Percentiles rank a stretch among this genome's conserved stretches.
Evolutionary conservation across 148 eudicot genomes (phyloP).

Genomic region (Heliamphora exappendiculata): DNA sequence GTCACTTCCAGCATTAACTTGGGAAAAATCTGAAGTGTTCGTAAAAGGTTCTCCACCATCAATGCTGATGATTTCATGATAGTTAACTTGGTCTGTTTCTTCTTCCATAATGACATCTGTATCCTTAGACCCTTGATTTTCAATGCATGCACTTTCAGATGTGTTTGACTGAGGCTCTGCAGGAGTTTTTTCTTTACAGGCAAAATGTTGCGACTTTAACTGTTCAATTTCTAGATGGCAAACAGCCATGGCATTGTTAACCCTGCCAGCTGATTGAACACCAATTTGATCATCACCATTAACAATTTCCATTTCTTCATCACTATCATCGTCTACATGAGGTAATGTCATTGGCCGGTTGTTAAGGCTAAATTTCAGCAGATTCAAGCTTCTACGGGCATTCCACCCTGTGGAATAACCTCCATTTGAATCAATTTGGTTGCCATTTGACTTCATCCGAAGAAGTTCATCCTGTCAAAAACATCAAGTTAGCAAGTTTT

Average conservation of each 20-base stretch:
- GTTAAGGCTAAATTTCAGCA: constrained; percentile 74
- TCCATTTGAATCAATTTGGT: constrained; percentile 48
- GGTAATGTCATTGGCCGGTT: constrained; percentile 56
- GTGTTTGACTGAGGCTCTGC: constrained; percentile 5
- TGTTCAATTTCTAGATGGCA: constrained; percentile 9
- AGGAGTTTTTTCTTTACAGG: constrained; percentile 8
- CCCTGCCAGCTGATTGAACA: constrained; percentile 22
- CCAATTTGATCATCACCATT: constrained; percentile 47
- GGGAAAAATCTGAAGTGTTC: not conserved
- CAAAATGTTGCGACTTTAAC: constrained; percentile 8
- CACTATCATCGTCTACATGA: constrained; percentile 72
- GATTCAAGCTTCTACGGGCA: constrained; percentile 88
- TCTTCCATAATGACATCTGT: constrained; percentile 73
- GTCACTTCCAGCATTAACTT: not conserved
- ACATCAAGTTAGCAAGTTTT: not conserved
- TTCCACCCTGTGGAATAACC: constrained; percentile 77
- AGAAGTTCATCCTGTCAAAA: constrained; percentile 64
- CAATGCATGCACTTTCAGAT: constrained; percentile 20
- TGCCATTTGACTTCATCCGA: constrained; percentile 68
- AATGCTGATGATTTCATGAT: constrained; percentile 20
- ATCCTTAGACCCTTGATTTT: constrained; percentile 33
- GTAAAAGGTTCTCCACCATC: constrained; percentile 2
- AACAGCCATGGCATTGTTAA: constrained; percentile 13
- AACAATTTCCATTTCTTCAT: constrained; percentile 90
- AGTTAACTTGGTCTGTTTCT: constrained; percentile 41